Base-by-base conservation (phyloP, 108 stramenopile species). In the Stephanodiscus minutulus region DNA sequence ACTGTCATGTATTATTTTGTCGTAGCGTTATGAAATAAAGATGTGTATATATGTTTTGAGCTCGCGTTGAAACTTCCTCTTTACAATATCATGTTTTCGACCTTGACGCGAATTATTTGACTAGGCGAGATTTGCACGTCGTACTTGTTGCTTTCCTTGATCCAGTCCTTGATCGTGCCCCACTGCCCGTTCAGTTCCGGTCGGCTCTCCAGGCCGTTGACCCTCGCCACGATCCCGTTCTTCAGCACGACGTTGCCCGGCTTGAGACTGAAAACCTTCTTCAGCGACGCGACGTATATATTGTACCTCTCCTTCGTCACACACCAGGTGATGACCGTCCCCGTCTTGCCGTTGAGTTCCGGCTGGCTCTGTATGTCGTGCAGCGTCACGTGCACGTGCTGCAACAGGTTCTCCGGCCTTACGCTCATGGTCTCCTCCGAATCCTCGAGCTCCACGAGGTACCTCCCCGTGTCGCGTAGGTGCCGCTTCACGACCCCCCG, bases 161-260 rank as follows among this genome's bases (percentile, higher is more conserved):
- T 77, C 85, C 90, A 94, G 12, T 65, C 58, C 65, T 87, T 94
- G 70, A 94, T 89, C 31, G 93, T 94, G 28, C 93, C 93, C 85
- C 86, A 90, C 70, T 85, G 84, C 47, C 88, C 93, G 74, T 94
- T 94, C 77, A 94, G 67, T 79, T 94, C 88, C 39, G 91, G 91
- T 74, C 88, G 87, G 11, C 87, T 77, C 52, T 83, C 74, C 7
- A 94, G 65, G 27, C 93, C 93, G 17, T 74, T 68, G 22, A 94
- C 82, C 50, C 80, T 68, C 46, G 86, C 93, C 13, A 90, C 89
- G 17, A 89, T 88, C 0, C 87, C 91, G 60, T 79, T 85, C 9
- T 89, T 89, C 28, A 94, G 65, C 48, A 94, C 79, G 24, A 91
- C 85, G 68, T 94, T 94, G 3, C 78, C 68, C 1, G 93, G 93